These are phyloP conservation scores for Castanopsis chinensis DNA, from an alignment of 306 rosid genomes.

Conservation along the genomic window DNA sequence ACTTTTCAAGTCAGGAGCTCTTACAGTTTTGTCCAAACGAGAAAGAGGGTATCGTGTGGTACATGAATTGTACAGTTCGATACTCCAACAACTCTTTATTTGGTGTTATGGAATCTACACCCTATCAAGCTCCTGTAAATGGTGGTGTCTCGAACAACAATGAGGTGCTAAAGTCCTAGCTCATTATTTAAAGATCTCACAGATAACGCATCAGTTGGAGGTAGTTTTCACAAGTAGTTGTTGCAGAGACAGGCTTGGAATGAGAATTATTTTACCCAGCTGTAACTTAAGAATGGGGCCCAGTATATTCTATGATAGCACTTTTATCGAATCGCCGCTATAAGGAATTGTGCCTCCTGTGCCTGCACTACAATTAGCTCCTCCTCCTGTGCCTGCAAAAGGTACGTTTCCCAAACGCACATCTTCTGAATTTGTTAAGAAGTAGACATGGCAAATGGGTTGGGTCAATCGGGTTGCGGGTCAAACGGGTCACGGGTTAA, in stretches of 20 bases:
- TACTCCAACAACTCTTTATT: slow-evolving; percentile 22
- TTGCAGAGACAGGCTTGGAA: too few relatives aligned
- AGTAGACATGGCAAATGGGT: too few relatives aligned
- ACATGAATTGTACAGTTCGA: slow-evolving; percentile 37
- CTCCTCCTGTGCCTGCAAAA: background rate
- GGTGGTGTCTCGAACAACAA: background rate
- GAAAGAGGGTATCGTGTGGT: slow-evolving; percentile 48
- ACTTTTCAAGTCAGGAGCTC: slow-evolving; percentile 6
- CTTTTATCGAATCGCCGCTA: too few relatives aligned
- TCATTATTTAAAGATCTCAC: background rate
- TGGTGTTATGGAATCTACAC: background rate
- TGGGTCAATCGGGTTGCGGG: too few relatives aligned
- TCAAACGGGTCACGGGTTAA: too few relatives aligned
- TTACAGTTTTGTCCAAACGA: slow-evolving; percentile 34
- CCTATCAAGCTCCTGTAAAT: background rate
- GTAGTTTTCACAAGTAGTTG: too few relatives aligned
- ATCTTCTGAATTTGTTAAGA: too few relatives aligned
- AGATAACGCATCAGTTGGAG: too few relatives aligned
- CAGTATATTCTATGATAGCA: too few relatives aligned
- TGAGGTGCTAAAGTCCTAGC: background rate
- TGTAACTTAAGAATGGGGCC: too few relatives aligned
- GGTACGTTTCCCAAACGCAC: slow-evolving; percentile 7
- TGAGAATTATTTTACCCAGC: too few relatives aligned
- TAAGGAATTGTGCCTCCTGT: too few relatives aligned
- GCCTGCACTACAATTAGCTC: background rate